Base-by-base conservation (phyloP, 1,139 yeast species). In the Scheffersomyces illinoinensis region DNA sequence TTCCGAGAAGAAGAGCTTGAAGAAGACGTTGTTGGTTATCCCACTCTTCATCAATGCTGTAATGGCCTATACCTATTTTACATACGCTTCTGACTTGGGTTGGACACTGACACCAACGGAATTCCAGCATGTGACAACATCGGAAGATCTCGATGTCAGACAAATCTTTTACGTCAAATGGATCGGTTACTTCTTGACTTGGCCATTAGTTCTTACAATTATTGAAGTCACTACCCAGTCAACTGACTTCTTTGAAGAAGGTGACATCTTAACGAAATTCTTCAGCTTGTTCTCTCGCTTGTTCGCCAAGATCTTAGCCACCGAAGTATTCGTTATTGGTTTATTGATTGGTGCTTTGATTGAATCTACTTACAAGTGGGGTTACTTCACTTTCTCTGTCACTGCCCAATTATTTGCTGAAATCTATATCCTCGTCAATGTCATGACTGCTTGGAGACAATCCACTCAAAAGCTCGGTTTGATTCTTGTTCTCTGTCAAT, bases 41-140 rank as follows among this genome's bases (percentile, higher is more conserved):
- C 82, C 87, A 21, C 76, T 84, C 54, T 74, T 79, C 57, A 75
- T 84, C n/a, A 71, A 77, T 59, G 75, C 83, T 54, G 75, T 82
- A 57, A 68, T 85, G 72, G 76, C 88, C 5, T 76, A 80, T 62
- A 71, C 85, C 53, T 88, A 87, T 71, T 88, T 82, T 72, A 85
- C 91, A 3, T 76, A 84, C 72, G 92, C 92, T 57, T 85, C 92
- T 33, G 79, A 88, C 69, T 79, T 88, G 66, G 93, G 93, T 73
- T 86, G 85, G 80, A 74, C 90, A 50, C 79, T 78, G 53, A 77
- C 83, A 56, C 75, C 73, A 49, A 83, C 82, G 51, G 88, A 87
- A 66, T 88, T 87, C 70, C 73, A 81, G 65, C 89, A 86, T 70
- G 84, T 81, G 33, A 72, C 74, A 39, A 77, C 80, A 52, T 56